Conservation (phyloP, 164 flowering plant species). For the Dillenia turbinata region DNA sequence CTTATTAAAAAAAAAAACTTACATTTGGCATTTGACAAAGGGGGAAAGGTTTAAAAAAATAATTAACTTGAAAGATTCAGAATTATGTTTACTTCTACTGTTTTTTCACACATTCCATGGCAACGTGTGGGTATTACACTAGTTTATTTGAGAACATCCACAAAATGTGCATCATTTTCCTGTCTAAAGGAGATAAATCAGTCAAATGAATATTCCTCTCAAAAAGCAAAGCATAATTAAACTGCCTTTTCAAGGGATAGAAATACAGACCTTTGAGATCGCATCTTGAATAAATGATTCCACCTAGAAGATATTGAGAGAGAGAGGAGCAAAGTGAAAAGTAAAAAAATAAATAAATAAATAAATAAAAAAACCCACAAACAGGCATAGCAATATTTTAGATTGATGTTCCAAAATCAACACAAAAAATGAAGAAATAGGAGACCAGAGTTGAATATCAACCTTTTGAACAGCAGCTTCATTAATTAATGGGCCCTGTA, state of each 20-base stretch:
- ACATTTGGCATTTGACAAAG: too few species aligned
- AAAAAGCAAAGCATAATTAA: too few species aligned
- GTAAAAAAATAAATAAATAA: background rate
- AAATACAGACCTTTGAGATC: conserved; percentile 61
- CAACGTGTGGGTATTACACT: too few species aligned
- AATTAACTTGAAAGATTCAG: too few species aligned
- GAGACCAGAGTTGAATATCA: conserved; percentile 1
- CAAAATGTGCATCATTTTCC: too few species aligned
- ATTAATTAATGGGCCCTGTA: conserved; percentile 94
- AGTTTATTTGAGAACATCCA: too few species aligned
- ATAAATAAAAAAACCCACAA: background rate
- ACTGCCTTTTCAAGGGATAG: background rate
- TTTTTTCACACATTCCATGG: too few species aligned
- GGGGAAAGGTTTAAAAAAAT: too few species aligned
- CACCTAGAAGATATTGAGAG: conserved; percentile 41
- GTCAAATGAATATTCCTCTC: too few species aligned
- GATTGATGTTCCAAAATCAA: background rate
- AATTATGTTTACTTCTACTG: too few species aligned
- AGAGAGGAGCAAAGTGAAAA: background rate
- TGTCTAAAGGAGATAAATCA: too few species aligned
- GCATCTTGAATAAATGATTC: conserved; percentile 85
- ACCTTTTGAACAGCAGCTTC: conserved; percentile 92
- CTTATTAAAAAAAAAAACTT: too few species aligned
- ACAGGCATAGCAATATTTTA: background rate
- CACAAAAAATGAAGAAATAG: background rate